Conservation (phyloP, 2,329 filamentous ascomycete species). For the Thielaviopsis musarum region DNA sequence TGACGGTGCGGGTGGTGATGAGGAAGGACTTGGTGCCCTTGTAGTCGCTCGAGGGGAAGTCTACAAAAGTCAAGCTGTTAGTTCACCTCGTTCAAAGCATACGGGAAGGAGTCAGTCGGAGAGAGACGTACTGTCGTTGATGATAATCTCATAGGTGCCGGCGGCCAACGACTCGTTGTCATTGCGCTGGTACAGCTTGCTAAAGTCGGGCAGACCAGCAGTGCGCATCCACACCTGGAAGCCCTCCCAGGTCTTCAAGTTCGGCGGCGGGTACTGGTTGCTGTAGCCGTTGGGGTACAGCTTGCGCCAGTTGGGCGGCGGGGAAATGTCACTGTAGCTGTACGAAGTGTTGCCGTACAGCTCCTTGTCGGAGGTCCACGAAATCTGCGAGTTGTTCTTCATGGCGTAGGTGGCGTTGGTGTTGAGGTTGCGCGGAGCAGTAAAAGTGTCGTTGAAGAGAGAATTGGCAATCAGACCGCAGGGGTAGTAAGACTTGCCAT, state of each 20-base stretch:
- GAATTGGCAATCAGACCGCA: constrained; percentile 96
- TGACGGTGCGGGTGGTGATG: constrained; percentile 76
- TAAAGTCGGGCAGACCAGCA: constrained; percentile 82
- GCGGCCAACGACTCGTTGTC: constrained; percentile 47
- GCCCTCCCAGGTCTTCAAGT: constrained; percentile 59
- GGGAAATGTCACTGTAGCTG: constrained; percentile 46
- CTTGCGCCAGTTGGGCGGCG: constrained; percentile 71
- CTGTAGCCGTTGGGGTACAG: constrained; percentile 59
- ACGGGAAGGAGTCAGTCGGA: neutral
- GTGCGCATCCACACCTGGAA: constrained; percentile 99
- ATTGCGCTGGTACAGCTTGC: constrained; percentile 79
- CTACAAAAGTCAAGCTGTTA: constrained; percentile 27
- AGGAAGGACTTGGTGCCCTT: constrained; percentile 80
- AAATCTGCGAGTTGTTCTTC: constrained; percentile 57
- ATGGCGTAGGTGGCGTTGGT: constrained; percentile 48
- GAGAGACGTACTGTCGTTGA: constrained; percentile 56
- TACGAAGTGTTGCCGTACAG: constrained; percentile 61
- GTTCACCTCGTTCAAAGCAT: neutral
- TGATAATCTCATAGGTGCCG: constrained; percentile 61
- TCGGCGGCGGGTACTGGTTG: constrained; percentile 44
- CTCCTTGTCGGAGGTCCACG: constrained; percentile 69
- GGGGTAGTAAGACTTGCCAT: constrained; percentile 64
- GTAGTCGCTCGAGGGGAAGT: constrained; percentile 64
- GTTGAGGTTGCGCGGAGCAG: constrained; percentile 44
- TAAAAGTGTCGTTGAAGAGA: constrained; percentile 86